phyloP scores from a whole-genome alignment of 2,329 filamentous ascomycete species.

The Stylonectria norvegica region DNA sequence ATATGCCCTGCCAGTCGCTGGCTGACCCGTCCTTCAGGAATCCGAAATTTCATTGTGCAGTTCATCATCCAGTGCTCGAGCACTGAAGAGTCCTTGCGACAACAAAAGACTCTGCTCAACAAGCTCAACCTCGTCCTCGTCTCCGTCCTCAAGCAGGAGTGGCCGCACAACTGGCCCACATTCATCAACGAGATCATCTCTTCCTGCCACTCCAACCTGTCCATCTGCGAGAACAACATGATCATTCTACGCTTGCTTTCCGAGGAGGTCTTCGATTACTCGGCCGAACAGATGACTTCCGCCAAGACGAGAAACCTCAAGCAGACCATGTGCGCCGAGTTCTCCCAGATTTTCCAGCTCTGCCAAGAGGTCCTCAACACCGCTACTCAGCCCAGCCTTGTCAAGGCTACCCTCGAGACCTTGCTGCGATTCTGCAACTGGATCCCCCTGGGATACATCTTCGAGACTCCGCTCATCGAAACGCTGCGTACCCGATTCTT shows the following conservation, averaged over 20 bases:
- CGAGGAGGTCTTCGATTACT: constrained; percentile 98
- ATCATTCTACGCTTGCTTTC: constrained; percentile 91
- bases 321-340: constrained; percentile 98
- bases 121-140: constrained; percentile 98
- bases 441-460: constrained; percentile 98
- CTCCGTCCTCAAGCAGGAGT: constrained; percentile 97
- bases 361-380: constrained; percentile 93
- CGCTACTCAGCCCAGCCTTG: constrained; percentile 79
- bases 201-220: constrained; percentile 89
- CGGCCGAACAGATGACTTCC: constrained; percentile 98
- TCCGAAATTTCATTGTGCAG: constrained; percentile 98
- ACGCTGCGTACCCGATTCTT: constrained; percentile 90
- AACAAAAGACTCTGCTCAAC: constrained; percentile 87
- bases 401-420: constrained; percentile 96
- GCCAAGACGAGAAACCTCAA: constrained; percentile 94
- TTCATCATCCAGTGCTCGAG: constrained; percentile 94
- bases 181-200: constrained; percentile 99
- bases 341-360: constrained; percentile 96
- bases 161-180: constrained; percentile 99
- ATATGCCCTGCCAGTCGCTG: neutral
- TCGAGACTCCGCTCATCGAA: constrained; percentile 94
- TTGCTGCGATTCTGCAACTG: constrained; percentile 96
- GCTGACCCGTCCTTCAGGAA: constrained; percentile 55
- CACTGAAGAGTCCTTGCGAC: constrained; percentile 81
- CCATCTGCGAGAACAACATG: constrained; percentile 99